These are phyloP conservation scores for Pleurozium schreberi DNA, from an alignment of 225 moss, liverwort and hornwort species.

Conservation along the genomic window DNA sequence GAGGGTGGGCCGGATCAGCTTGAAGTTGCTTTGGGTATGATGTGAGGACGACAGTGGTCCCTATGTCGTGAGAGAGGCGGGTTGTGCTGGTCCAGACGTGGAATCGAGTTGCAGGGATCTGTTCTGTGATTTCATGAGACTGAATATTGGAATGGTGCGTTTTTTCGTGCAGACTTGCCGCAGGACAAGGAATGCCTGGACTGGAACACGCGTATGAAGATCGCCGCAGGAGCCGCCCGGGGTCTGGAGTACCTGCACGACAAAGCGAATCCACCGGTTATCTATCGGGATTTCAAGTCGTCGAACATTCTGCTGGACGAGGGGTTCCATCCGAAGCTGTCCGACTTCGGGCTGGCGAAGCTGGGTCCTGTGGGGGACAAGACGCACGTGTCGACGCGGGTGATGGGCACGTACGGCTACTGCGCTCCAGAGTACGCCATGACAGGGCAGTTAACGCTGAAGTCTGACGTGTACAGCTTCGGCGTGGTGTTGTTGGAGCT, in stretches of 20 bases:
- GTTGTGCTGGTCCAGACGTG: no score
- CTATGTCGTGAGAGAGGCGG: background rate
- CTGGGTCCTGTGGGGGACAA: slow-evolving; percentile 97
- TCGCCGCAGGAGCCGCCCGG: slow-evolving; percentile 95
- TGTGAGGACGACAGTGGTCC: background rate
- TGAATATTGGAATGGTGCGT: background rate
- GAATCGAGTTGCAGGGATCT: background rate
- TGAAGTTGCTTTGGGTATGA: background rate
- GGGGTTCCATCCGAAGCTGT: slow-evolving; percentile 94
- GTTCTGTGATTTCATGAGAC: background rate
- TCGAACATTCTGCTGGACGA: slow-evolving; percentile 95
- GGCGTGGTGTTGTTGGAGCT: slow-evolving; percentile 94
- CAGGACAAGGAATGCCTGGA: slow-evolving; percentile 91
- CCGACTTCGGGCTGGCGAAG: slow-evolving; percentile 95
- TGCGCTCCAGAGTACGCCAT: slow-evolving; percentile 99
- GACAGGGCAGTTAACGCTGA: slow-evolving; percentile 99
- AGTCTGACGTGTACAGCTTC: slow-evolving; percentile 99
- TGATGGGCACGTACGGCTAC: slow-evolving; percentile 98
- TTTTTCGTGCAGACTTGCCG: slow-evolving; percentile 58
- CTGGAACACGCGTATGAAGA: slow-evolving; percentile 99
- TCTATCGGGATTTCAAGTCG: slow-evolving; percentile 95
- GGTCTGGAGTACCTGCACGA: slow-evolving; percentile 97
- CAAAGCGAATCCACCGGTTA: slow-evolving; percentile 98
- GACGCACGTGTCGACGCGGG: slow-evolving; percentile 97
- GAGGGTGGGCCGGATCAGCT: background rate